Conservation (phyloP, 179 eudicot genomes). For the Camellia oleifera region DNA sequence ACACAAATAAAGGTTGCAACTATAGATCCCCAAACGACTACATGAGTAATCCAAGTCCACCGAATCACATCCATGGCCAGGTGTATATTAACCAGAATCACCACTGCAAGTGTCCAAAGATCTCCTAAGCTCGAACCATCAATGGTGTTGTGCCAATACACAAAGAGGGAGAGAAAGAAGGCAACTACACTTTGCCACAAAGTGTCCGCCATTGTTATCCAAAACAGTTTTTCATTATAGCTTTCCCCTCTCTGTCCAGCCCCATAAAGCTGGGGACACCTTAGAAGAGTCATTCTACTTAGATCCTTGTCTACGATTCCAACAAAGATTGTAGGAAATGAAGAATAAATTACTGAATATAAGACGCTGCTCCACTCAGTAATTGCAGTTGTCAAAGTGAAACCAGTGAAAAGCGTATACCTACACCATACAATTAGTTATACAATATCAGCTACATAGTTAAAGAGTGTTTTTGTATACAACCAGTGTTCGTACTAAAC, state of each 20-base stretch:
- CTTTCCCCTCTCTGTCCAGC: constrained; percentile 78
- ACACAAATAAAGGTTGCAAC: constrained; percentile 76
- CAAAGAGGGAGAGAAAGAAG: constrained; percentile 65
- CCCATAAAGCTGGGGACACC: constrained; percentile 72
- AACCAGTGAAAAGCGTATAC: constrained; percentile 77
- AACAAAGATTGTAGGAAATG: constrained; percentile 76
- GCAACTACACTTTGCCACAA: constrained; percentile 87
- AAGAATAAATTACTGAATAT: constrained; percentile 80
- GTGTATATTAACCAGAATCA: constrained; percentile 75
- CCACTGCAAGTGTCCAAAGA: constrained; percentile 87
- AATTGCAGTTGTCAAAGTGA: constrained; percentile 81
- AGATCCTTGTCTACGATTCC: constrained; percentile 93
- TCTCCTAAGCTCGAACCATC: constrained; percentile 83
- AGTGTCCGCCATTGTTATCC: constrained; percentile 85
- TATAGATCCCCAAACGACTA: constrained; percentile 85
- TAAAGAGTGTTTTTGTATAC: background rate
- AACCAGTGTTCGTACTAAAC: background rate
- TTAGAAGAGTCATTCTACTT: constrained; percentile 70
- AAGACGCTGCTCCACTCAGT: constrained; percentile 94
- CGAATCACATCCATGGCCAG: constrained; percentile 91
- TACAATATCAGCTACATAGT: background rate
- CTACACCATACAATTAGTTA: constrained; percentile 31
- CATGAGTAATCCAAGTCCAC: constrained; percentile 89
- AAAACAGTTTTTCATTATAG: constrained; percentile 73
- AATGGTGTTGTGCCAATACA: constrained; percentile 56